Conservation (phyloP, 2,329 filamentous ascomycete genomes). For the Paradendryphiella salina region DNA sequence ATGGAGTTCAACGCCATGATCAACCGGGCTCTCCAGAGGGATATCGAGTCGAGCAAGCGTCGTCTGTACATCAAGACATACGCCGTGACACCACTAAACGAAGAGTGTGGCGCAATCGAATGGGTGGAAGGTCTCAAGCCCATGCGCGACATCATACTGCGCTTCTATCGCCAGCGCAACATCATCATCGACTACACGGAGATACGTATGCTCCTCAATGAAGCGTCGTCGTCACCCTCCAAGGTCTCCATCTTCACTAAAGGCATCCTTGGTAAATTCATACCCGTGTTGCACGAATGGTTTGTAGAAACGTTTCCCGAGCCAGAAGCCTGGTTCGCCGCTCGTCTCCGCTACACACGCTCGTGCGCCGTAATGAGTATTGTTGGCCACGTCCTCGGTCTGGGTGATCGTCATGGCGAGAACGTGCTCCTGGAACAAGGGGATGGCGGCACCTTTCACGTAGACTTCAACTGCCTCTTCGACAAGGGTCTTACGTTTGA, state of each 20-base stretch:
- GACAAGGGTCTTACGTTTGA: conserved; percentile 96
- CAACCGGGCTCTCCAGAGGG: conserved; percentile 88
- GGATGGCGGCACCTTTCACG: conserved; percentile 92
- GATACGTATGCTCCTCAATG: conserved; percentile 64
- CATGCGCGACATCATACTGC: conserved; percentile 84
- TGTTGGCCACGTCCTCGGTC: conserved; percentile 88
- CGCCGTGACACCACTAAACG: conserved; percentile 92
- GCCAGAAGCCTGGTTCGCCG: conserved; percentile 87
- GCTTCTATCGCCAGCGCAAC: conserved; percentile 74
- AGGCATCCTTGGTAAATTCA: conserved; percentile 69
- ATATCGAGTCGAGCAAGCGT: conserved; percentile 85
- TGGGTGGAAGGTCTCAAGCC: conserved; percentile 98
- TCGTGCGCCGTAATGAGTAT: conserved; percentile 99
- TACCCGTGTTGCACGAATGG: conserved; percentile 86
- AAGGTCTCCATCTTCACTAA: conserved; percentile 75
- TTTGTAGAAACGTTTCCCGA: conserved; percentile 95
- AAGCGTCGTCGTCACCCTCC: conserved; percentile 64
- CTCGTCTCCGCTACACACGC: conserved; percentile 84
- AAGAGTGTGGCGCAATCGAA: conserved; percentile 96
- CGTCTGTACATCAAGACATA: conserved; percentile 91
- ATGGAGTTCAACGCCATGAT: conserved; percentile 99
- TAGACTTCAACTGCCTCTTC: conserved; percentile 99
- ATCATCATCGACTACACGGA: conserved; percentile 67
- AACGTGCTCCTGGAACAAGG: conserved; percentile 95
- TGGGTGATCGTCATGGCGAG: conserved; percentile 95